These are phyloP conservation scores for Saccharomyces kudriavzevii DNA, from an alignment of 805 yeast genomes.

Conservation along the genomic window DNA sequence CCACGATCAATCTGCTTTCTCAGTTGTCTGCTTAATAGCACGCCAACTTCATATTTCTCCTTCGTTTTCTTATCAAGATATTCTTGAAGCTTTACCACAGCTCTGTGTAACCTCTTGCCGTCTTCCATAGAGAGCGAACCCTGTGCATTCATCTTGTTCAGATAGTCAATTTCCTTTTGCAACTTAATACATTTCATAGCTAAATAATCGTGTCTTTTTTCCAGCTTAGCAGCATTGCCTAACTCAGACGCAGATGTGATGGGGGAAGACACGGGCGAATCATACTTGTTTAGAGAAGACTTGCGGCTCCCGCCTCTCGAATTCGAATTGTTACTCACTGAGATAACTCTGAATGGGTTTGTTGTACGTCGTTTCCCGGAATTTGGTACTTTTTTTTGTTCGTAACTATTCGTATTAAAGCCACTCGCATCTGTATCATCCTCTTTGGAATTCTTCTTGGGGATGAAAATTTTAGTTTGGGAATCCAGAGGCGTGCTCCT, in stretches of 20 bases:
- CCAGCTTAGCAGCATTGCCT: slow-evolving; percentile 19
- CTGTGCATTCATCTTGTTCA: slow-evolving; percentile 29
- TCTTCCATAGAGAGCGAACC: slow-evolving; percentile 35
- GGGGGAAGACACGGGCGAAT: neutral
- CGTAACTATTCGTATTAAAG: neutral
- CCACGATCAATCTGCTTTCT: slow-evolving; percentile 37
- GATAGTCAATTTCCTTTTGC: slow-evolving; percentile 33
- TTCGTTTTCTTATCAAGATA: slow-evolving; percentile 36
- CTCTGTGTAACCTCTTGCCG: slow-evolving; percentile 31
- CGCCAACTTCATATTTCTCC: slow-evolving; percentile 38
- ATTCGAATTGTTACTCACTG: slow-evolving; percentile 17
- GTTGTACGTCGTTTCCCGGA: slow-evolving; percentile 11
- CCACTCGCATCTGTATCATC: neutral
- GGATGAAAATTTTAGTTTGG: neutral
- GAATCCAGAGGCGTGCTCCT: neutral
- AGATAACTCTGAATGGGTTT: slow-evolving; percentile 30
- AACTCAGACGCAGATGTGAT: slow-evolving; percentile 1
- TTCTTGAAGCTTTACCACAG: slow-evolving; percentile 33
- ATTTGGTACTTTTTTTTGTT: neutral
- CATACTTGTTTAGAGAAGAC: slow-evolving; percentile 7
- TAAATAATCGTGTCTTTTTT: slow-evolving; percentile 29
- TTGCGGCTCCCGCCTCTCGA: slow-evolving; percentile 9
- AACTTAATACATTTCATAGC: slow-evolving; percentile 31
- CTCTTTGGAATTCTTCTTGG: neutral
- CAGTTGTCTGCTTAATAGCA: slow-evolving; percentile 33